These are phyloP conservation scores for Phytophthora vignae DNA, from an alignment of 352 stramenopile genomes.

Conservation along the genomic window DNA sequence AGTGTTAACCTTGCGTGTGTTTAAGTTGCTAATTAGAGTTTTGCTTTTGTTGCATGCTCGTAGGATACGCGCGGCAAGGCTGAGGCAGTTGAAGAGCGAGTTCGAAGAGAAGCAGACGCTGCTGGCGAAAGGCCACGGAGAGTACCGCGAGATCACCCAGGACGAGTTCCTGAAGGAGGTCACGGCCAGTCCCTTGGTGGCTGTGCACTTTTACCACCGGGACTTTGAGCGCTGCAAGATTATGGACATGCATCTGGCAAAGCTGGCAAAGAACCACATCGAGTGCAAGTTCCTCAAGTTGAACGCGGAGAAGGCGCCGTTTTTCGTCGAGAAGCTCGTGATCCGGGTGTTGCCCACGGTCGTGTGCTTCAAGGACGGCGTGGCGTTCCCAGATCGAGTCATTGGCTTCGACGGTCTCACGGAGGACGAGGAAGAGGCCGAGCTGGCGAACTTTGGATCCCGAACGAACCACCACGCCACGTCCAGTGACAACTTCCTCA, in stretches of 20 bases:
- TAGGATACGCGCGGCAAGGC: slow-evolving; percentile 84
- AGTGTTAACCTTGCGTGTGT: not conserved
- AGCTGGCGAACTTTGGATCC: slow-evolving; percentile 48
- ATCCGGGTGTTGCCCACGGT: slow-evolving; percentile 95
- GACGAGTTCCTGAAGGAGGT: slow-evolving; percentile 97
- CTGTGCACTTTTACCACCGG: slow-evolving; percentile 97
- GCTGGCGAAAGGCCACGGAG: slow-evolving; percentile 77
- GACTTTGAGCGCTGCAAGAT: slow-evolving; percentile 98
- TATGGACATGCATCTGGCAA: slow-evolving; percentile 93
- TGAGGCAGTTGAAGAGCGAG: slow-evolving; percentile 74
- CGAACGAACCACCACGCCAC: slow-evolving; percentile 49
- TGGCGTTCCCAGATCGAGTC: slow-evolving; percentile 91
- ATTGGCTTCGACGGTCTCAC: slow-evolving; percentile 95
- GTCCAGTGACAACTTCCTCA: slow-evolving; percentile 69
- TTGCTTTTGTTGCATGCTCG: not conserved
- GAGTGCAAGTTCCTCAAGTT: slow-evolving; percentile 97
- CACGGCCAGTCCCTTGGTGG: slow-evolving; percentile 79
- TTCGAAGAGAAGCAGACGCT: slow-evolving; percentile 68
- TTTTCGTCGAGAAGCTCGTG: slow-evolving; percentile 75
- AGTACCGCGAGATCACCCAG: slow-evolving; percentile 93
- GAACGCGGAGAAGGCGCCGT: slow-evolving; percentile 95
- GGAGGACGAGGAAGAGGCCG: slow-evolving; percentile 72
- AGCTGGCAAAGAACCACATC: slow-evolving; percentile 71
- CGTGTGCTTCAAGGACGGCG: slow-evolving; percentile 66
- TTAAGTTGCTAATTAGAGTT: slow-evolving; percentile 7